Evolutionary conservation across 129 eudicot genomes (phyloP), one percentile per base, ranked within the genome.

Genomic region (Saussurea involucrata): DNA sequence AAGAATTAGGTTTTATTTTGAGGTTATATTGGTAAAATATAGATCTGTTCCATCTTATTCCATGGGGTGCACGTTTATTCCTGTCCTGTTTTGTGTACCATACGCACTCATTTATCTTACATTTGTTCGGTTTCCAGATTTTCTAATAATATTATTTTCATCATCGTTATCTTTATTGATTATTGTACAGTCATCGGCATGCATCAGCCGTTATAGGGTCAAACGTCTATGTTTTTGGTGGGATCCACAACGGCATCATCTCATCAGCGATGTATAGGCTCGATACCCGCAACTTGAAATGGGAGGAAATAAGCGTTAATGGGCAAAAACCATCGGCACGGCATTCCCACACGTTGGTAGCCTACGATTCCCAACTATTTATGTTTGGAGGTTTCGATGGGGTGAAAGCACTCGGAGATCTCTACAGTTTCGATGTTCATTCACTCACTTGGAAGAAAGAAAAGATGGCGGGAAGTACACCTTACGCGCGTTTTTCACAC

Each of bases 301-400:
- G 97, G 97, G 81, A 80, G 20, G 89, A 92, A 80, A 67, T 95
- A 57, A 63, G 69, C 37, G 80, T 72, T 71, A 81, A 60, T 71
- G 97, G 96, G 77, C 87, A 84, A 86, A 72, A 70, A 82, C 97
- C 95, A 22, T 89, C 91, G 9, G 71, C 99, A 69, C 97, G 99
- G 15, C 99, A 95, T 88, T 95, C 99, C 57, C 99, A 95, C 83
- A 81, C 96, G 29, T 58, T 95, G 90, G 92, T 78, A 32, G 82
- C 96, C 25, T 57, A 80, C 28, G 90, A 76, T 67, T 69, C 90
- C 21, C 78, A 78, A 32, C 74, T 95, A 78, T 95, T 66, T 76
- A 75, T 90, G 76, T 95, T 95, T 68, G 99, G 97, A 75, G 99
- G 99, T 72, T 85, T 85, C 58, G 76, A 90, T 72, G 99, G 97